A percentile compares a stretch with the other conserved stretches of the same genome.
phyloP scores from a whole-genome alignment of 2,329 filamentous ascomycete genomes.

The Cercospora canescens region DNA sequence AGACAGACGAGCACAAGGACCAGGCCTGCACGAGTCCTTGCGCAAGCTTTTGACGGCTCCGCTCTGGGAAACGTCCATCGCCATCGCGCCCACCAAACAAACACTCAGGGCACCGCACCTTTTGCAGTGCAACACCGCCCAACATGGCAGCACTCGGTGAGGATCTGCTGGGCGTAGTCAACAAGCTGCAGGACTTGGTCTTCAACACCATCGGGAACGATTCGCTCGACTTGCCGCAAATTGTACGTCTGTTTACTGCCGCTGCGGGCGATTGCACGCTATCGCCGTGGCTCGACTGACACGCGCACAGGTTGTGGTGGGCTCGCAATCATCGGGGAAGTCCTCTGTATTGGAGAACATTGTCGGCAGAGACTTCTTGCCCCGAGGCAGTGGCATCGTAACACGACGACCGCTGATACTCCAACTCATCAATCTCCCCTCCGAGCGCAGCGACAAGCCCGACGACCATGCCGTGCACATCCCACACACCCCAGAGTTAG shows the following conservation, averaged over 20 bases:
- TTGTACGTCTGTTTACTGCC: constrained; percentile 63
- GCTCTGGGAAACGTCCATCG: constrained; percentile 1
- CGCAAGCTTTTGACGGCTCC: constrained; percentile 3
- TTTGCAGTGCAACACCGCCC: constrained; percentile 6
- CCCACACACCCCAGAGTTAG: constrained; percentile 75
- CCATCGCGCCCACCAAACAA: constrained; percentile 3
- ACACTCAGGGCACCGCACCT: background rate
- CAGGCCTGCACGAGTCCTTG: background rate
- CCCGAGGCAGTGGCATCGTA: constrained; percentile 93
- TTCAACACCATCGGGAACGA: constrained; percentile 99
- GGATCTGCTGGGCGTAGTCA: constrained; percentile 91
- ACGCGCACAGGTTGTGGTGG: constrained; percentile 79
- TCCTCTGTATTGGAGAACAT: constrained; percentile 99
- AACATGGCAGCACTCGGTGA: constrained; percentile 91
- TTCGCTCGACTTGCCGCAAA: constrained; percentile 94
- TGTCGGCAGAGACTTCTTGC: constrained; percentile 94
- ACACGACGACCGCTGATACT: constrained; percentile 92
- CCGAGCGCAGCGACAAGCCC: constrained; percentile 67
- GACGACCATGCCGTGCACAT: constrained; percentile 65
- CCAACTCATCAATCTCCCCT: constrained; percentile 94
- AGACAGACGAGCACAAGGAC: constrained; percentile 1
- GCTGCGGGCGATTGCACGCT: constrained; percentile 12
- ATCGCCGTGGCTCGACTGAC: constrained; percentile 23
- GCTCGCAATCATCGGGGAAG: constrained; percentile 97
- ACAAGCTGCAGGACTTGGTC: constrained; percentile 96